These are phyloP conservation scores for Andalucia godoyi DNA, from an alignment of 78 protist species.

Conservation along the genomic window DNA sequence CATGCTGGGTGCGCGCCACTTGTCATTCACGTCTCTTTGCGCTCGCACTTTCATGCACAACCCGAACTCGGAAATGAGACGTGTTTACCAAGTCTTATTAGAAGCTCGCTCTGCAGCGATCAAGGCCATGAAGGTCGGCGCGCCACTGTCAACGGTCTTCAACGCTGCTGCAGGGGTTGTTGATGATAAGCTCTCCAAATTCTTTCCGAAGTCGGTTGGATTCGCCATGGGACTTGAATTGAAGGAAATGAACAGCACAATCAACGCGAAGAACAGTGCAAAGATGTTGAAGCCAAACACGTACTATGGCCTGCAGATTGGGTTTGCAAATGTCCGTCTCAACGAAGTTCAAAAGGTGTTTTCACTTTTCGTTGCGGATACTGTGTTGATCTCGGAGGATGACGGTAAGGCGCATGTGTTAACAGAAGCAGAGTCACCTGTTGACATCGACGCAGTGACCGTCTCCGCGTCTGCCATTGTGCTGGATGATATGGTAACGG, in stretches of 20 bases:
- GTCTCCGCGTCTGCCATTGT: background rate
- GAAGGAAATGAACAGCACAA: background rate
- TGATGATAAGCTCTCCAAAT: background rate
- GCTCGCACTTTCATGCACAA: conserved; percentile 70
- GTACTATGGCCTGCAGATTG: background rate
- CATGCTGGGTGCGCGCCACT: conserved; percentile 48
- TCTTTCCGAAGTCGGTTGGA: background rate
- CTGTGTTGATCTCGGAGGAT: conserved; percentile 35
- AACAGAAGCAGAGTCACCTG: background rate
- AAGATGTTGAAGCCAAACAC: background rate
- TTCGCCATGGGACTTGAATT: conserved; percentile 11
- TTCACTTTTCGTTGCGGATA: conserved; percentile 15
- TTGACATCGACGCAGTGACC: background rate
- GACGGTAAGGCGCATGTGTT: conserved; percentile 25
- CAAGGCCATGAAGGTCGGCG: background rate
- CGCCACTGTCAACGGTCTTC: background rate
- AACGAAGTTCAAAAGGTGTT: background rate
- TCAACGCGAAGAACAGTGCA: background rate
- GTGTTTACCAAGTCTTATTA: background rate
- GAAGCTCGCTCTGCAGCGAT: background rate
- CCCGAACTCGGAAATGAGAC: conserved; percentile 18
- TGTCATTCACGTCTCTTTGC: conserved; percentile 53
- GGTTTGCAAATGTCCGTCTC: background rate
- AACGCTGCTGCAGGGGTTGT: background rate
- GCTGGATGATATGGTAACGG: background rate